phyloP scores from a whole-genome alignment of 2,329 filamentous ascomycete species.

The Fusarium staphyleae region DNA sequence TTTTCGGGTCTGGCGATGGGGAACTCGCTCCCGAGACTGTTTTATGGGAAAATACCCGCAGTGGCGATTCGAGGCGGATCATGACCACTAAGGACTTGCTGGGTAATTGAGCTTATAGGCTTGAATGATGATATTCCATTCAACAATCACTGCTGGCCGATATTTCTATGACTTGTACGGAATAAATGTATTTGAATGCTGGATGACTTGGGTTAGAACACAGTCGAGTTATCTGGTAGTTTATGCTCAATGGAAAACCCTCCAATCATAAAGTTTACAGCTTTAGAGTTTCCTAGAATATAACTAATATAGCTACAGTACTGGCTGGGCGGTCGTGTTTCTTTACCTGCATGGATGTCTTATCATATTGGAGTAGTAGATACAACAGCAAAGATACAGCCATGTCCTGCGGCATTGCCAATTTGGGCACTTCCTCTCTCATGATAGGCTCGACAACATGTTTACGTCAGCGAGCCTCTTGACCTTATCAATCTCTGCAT shows the following conservation, averaged over 20 bases:
- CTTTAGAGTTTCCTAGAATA: too few relatives aligned
- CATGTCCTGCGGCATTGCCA: too few relatives aligned
- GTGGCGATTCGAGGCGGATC: slow-evolving; percentile 11
- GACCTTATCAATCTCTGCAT: slow-evolving; percentile 3
- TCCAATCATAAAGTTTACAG: too few relatives aligned
- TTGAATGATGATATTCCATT: slow-evolving; percentile 10
- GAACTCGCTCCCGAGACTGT: slow-evolving; percentile 10
- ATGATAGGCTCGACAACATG: slow-evolving; percentile 18
- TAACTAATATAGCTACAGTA: too few relatives aligned
- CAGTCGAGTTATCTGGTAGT: too few relatives aligned
- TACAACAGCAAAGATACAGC: too few relatives aligned
- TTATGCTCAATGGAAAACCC: too few relatives aligned
- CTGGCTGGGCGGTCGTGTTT: too few relatives aligned
- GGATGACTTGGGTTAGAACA: too few relatives aligned
- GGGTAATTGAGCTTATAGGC: slow-evolving; percentile 8
- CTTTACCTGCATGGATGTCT: too few relatives aligned
- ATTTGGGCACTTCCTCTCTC: slow-evolving; percentile 1
- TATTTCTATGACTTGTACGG: neutral
- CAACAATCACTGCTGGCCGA: neutral
- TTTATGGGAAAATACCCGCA: slow-evolving; percentile 25
- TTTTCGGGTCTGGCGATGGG: neutral
- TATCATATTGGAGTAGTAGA: too few relatives aligned
- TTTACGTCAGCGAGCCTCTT: slow-evolving; percentile 12
- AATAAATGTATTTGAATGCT: too few relatives aligned
- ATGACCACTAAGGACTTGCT: slow-evolving; percentile 11